A percentile compares a stretch with the other conserved stretches of the same genome.
phyloP scores from a whole-genome alignment of 805 yeast genomes.

The Priceomyces haplophilus region DNA sequence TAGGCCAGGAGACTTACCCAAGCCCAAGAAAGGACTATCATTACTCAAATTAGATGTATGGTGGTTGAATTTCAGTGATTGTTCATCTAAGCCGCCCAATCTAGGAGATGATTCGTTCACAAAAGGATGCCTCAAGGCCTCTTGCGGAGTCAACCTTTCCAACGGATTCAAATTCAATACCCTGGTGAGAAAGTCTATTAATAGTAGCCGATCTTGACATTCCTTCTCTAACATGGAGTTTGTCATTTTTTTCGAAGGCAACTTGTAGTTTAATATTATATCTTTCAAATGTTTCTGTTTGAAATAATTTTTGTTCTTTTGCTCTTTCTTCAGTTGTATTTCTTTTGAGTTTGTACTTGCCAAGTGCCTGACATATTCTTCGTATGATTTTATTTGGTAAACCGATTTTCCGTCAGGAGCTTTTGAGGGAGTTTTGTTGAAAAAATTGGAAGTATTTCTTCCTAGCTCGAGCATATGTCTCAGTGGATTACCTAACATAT shows the following conservation, averaged over 20 bases:
- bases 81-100: neutral
- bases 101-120: slow-evolving; percentile 39
- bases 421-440: slow-evolving; percentile 41
- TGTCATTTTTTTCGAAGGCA: slow-evolving; percentile 58
- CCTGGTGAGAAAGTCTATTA: slow-evolving; percentile 76
- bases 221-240: slow-evolving; percentile 61
- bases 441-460: slow-evolving; percentile 69
- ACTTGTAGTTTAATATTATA: slow-evolving; percentile 71
- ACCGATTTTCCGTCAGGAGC: slow-evolving; percentile 26
- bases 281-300: slow-evolving; percentile 61
- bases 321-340: slow-evolving; percentile 46
- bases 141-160: slow-evolving; percentile 96
- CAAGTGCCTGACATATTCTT: slow-evolving; percentile 33
- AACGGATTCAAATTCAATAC: slow-evolving; percentile 82
- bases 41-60: neutral
- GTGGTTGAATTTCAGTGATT: neutral
- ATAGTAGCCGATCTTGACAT: slow-evolving; percentile 62
- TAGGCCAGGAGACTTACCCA: neutral
- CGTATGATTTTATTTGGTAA: slow-evolving; percentile 32
- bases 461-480: slow-evolving; percentile 98
- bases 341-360: slow-evolving; percentile 26
- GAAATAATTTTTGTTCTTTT: slow-evolving; percentile 84
- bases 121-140: slow-evolving; percentile 89
- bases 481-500: slow-evolving; percentile 85
- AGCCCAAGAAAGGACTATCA: neutral